phyloP scores from a whole-genome alignment of 176 grass and related monocot genomes.

The Phragmites australis region DNA sequence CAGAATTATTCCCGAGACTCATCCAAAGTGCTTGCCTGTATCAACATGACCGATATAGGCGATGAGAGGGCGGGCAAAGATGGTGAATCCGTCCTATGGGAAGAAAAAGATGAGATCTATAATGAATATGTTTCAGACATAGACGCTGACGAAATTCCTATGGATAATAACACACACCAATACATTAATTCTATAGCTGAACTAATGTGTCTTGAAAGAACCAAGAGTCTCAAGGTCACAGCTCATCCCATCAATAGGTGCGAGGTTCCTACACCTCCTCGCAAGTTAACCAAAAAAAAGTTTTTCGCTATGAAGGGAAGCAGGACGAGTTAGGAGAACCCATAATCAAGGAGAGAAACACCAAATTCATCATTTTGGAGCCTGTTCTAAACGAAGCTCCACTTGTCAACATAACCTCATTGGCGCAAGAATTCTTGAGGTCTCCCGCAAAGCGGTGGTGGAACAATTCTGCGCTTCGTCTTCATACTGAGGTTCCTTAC shows the following conservation, averaged over 20 bases:
- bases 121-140: background rate
- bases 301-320: background rate
- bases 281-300: background rate
- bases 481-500: background rate
- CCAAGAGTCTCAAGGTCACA: background rate
- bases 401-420: background rate
- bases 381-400: background rate
- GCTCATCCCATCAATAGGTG: background rate
- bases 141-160: background rate
- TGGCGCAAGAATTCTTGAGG: background rate
- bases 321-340: background rate
- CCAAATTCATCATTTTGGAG: background rate
- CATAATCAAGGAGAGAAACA: background rate
- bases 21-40: accelerated
- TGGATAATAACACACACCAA: background rate
- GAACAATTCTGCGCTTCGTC: background rate
- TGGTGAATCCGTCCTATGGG: background rate
- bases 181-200: background rate
- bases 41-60: background rate
- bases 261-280: background rate
- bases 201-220: background rate
- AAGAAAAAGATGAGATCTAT: background rate
- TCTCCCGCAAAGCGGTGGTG: background rate
- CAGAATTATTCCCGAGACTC: background rate
- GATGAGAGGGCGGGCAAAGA: background rate